Evolutionary conservation across 1,284 basidiomycete species (phyloP).

Genomic region (Cystobasidium sp.): DNA sequence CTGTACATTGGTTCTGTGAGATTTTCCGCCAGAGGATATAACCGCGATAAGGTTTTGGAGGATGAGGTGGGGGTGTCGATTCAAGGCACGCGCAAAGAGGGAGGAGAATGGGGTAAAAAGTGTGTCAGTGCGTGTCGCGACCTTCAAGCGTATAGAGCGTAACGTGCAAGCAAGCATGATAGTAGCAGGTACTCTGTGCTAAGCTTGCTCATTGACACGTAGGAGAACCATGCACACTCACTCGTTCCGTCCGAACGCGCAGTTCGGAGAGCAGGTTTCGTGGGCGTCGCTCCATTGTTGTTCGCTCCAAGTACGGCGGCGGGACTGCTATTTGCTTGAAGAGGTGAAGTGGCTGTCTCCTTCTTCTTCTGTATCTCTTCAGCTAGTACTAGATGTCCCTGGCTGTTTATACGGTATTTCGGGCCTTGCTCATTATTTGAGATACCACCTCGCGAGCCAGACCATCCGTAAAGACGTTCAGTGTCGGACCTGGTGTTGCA

Average conservation of each 20-base stretch:
- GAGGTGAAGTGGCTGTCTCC: background rate
- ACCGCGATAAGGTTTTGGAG: background rate
- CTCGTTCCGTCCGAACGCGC: constrained; percentile 12
- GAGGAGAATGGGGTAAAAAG: background rate
- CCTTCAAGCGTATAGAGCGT: background rate
- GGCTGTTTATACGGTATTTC: constrained; percentile 25
- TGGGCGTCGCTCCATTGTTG: constrained; percentile 16
- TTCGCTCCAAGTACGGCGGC: constrained; percentile 1
- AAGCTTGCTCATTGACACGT: background rate
- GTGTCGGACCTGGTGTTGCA: constrained; percentile 33
- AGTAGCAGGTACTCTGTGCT: background rate
- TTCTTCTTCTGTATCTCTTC: constrained; percentile 16
- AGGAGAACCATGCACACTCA: background rate
- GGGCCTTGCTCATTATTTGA: constrained; percentile 31
- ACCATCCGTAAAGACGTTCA: constrained; percentile 42
- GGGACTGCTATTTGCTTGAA: constrained; percentile 9
- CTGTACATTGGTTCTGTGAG: constrained; percentile 40
- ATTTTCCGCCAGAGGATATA: background rate
- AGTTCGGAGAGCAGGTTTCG: constrained; percentile 7
- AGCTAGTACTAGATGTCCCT: constrained; percentile 38
- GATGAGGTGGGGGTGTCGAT: background rate
- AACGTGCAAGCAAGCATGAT: background rate
- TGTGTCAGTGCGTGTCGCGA: constrained; percentile 15
- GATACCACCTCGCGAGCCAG: constrained; percentile 38
- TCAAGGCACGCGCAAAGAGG: background rate